Evolutionary conservation across 2,329 filamentous ascomycete species (phyloP).

Genomic region (Fusarium sp.): DNA sequence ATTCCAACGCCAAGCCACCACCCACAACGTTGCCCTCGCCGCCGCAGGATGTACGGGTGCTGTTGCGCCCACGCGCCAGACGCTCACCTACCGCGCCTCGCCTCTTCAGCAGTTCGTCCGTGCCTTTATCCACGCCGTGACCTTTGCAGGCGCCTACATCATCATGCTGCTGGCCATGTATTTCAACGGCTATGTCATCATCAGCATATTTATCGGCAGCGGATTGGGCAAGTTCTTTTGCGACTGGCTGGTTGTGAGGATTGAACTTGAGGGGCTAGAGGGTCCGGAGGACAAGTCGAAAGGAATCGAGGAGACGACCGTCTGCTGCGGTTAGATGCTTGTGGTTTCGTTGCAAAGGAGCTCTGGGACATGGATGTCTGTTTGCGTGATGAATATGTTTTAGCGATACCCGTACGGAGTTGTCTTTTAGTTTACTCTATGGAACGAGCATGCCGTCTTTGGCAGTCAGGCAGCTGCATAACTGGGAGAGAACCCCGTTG

Average conservation of each 20-base stretch:
- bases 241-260: conserved; percentile 59
- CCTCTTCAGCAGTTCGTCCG: conserved; percentile 71
- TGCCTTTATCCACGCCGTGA: conserved; percentile 71
- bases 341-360: not conserved
- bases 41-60: conserved; percentile 35
- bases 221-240: conserved; percentile 63
- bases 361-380: not conserved
- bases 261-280: conserved; percentile 47
- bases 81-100: conserved; percentile 61
- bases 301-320: conserved; percentile 56
- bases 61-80: conserved; percentile 37
- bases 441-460: too few relatives aligned
- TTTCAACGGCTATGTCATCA: conserved; percentile 77
- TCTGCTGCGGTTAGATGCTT: conserved; percentile 54
- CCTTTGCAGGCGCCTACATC: conserved; percentile 79
- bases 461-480: too few relatives aligned
- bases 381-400: conserved; percentile 14
- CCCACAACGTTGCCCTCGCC: conserved; percentile 37
- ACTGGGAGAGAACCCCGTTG: too few relatives aligned
- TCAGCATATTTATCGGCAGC: conserved; percentile 72
- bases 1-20: conserved; percentile 49
- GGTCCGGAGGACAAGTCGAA: conserved; percentile 37
- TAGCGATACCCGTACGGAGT: conserved; percentile 26
- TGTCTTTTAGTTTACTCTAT: not conserved
- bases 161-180: conserved; percentile 75